These are phyloP conservation scores for Clitopilus passeckerianus DNA, from an alignment of 768 basidiomycete species.

Conservation along the genomic window DNA sequence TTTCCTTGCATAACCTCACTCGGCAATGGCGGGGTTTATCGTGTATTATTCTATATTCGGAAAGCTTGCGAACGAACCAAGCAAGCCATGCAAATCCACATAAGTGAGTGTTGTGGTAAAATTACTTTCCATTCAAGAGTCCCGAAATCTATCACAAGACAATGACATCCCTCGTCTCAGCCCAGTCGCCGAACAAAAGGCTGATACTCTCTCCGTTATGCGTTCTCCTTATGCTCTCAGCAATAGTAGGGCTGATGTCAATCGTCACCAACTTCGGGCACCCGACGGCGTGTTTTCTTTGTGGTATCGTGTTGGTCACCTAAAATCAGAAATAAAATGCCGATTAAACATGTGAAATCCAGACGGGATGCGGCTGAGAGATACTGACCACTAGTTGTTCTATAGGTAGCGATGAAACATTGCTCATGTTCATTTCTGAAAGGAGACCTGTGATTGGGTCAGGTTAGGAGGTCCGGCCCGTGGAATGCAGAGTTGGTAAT, in stretches of 20 bases:
- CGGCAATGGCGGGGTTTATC: too few species aligned
- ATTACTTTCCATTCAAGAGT: slow-evolving; percentile 7
- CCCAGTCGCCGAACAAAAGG: slow-evolving; percentile 81
- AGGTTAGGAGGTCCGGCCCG: slow-evolving; percentile 7
- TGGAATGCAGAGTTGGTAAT: slow-evolving; percentile 2
- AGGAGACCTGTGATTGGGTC: slow-evolving; percentile 54
- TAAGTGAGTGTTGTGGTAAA: neutral
- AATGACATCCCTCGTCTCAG: slow-evolving; percentile 42
- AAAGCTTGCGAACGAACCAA: too few species aligned
- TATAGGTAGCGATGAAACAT: slow-evolving; percentile 69
- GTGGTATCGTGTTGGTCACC: slow-evolving; percentile 96
- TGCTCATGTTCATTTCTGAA: slow-evolving; percentile 67
- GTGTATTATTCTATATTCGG: too few species aligned
- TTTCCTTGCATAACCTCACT: too few species aligned
- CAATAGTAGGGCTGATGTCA: slow-evolving; percentile 88
- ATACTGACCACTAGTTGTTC: slow-evolving; percentile 77
- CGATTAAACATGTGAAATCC: slow-evolving; percentile 20
- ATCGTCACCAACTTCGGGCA: slow-evolving; percentile 82
- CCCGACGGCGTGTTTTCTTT: slow-evolving; percentile 55
- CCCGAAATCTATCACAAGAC: slow-evolving; percentile 23
- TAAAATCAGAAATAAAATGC: neutral
- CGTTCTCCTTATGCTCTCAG: slow-evolving; percentile 93
- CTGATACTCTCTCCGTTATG: slow-evolving; percentile 95
- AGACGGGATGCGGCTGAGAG: slow-evolving; percentile 2
- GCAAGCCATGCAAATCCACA: neutral